Conservation (phyloP, 1,284 basidiomycete genomes). For the Peniophora sp. region DNA sequence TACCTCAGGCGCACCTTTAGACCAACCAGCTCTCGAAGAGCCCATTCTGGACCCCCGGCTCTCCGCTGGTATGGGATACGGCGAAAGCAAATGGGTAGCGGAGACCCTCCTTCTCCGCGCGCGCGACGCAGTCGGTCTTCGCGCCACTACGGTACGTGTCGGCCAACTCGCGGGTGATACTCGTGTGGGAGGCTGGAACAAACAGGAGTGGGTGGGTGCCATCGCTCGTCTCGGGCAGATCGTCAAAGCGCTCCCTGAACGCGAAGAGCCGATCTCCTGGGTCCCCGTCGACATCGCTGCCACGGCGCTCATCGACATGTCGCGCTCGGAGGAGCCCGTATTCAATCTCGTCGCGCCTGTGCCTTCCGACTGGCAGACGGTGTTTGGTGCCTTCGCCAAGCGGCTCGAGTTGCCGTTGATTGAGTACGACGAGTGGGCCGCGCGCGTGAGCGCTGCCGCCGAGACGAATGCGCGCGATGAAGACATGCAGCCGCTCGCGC, state of each 20-base stretch:
- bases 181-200: slow-evolving; percentile 9
- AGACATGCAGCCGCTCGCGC: background rate
- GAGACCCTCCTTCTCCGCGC: slow-evolving; percentile 1
- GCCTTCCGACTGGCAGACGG: slow-evolving; percentile 1
- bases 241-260: slow-evolving; percentile 6
- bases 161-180: slow-evolving; percentile 10
- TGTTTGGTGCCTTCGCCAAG: background rate
- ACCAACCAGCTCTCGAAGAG: slow-evolving; percentile 12
- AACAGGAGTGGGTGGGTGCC: slow-evolving; percentile 10
- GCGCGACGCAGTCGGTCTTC: background rate
- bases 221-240: slow-evolving; percentile 5
- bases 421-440: background rate
- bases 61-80: slow-evolving; percentile 23
- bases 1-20: background rate
- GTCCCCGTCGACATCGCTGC: slow-evolving; percentile 23
- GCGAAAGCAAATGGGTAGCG: slow-evolving; percentile 16
- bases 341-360: slow-evolving; percentile 13
- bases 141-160: slow-evolving; percentile 3
- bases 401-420: background rate
- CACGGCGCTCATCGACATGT: slow-evolving; percentile 17
- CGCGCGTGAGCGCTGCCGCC: background rate
- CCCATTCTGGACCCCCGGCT: background rate
- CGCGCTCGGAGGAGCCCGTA: slow-evolving; percentile 3
- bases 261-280: slow-evolving; percentile 15
- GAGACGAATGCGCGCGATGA: background rate